These are phyloP conservation scores for Heritiera fomes DNA, from an alignment of 345 rosid species.

Conservation along the genomic window DNA sequence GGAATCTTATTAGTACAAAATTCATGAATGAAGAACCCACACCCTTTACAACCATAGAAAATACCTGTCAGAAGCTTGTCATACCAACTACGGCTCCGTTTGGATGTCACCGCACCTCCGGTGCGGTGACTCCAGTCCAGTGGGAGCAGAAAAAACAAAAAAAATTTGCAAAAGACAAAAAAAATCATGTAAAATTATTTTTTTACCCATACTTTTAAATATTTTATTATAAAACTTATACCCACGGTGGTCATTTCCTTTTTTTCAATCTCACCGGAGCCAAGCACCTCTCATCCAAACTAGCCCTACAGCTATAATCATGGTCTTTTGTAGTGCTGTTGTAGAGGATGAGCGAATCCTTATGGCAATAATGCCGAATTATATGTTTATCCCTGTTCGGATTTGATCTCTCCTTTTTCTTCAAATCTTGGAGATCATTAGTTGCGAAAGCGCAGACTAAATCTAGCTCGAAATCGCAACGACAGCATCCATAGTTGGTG, in stretches of 20 bases:
- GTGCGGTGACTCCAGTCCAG: no score
- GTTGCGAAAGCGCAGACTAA: neutral
- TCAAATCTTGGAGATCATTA: neutral
- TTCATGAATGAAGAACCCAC: neutral
- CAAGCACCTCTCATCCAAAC: no score
- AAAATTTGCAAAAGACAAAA: no score
- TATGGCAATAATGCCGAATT: neutral
- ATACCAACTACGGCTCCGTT: neutral
- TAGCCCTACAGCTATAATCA: neutral
- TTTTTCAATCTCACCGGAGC: no score
- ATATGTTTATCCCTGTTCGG: neutral
- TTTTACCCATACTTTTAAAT: no score
- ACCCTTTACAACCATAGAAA: neutral
- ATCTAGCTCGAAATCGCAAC: slow-evolving; percentile 2
- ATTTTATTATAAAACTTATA: no score
- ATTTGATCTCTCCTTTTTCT: neutral
- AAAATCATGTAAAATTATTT: no score
- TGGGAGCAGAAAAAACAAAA: no score
- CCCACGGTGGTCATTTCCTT: no score
- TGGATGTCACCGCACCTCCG: no score
- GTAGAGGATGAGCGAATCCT: neutral
- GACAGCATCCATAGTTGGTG: neutral
- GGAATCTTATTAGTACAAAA: neutral
- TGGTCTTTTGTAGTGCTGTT: neutral
- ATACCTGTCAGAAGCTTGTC: neutral